These are phyloP conservation scores for Camellia oleifera DNA, from an alignment of 179 eudicot species.

Conservation along the genomic window DNA sequence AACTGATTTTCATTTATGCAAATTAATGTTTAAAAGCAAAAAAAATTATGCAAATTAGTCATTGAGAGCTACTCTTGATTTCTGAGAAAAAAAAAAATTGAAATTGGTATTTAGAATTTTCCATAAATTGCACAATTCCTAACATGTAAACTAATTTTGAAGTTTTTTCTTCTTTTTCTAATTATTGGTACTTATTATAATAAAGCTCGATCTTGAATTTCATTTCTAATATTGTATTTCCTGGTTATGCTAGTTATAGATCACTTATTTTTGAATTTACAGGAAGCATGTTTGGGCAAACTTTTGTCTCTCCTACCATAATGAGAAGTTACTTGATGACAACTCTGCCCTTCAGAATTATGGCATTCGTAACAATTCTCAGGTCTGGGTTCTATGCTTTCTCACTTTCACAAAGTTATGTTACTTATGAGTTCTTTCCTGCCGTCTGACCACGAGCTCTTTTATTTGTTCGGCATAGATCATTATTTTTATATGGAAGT, in stretches of 20 bases:
- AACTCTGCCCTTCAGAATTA: conserved; percentile 58
- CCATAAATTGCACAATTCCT: not conserved
- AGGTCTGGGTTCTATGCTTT: conserved; percentile 41
- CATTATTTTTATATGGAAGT: not conserved
- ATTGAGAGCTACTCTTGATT: not conserved
- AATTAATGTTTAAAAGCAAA: not conserved
- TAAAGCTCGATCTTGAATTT: not conserved
- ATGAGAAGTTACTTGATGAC: conserved; percentile 74
- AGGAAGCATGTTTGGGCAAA: conserved; percentile 96
- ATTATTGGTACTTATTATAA: not conserved
- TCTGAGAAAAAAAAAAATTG: not conserved
- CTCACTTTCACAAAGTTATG: not conserved
- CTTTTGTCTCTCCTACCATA: conserved; percentile 70
- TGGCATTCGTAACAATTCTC: conserved; percentile 80
- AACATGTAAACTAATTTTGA: not conserved
- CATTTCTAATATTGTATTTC: not conserved
- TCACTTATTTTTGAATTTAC: conserved; percentile 13
- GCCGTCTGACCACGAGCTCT: not conserved
- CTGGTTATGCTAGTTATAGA: not conserved
- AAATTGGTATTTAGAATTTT: not conserved
- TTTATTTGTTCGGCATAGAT: not conserved
- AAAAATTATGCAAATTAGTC: not conserved
- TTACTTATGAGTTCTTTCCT: not conserved
- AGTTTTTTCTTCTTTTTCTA: not conserved
- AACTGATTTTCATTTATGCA: not conserved